A percentile compares a stretch with the other conserved stretches of the same genome.
Evolutionary conservation across 2,329 filamentous ascomycete genomes (phyloP).

Genomic region (Scleromitrula shiraiana): DNA sequence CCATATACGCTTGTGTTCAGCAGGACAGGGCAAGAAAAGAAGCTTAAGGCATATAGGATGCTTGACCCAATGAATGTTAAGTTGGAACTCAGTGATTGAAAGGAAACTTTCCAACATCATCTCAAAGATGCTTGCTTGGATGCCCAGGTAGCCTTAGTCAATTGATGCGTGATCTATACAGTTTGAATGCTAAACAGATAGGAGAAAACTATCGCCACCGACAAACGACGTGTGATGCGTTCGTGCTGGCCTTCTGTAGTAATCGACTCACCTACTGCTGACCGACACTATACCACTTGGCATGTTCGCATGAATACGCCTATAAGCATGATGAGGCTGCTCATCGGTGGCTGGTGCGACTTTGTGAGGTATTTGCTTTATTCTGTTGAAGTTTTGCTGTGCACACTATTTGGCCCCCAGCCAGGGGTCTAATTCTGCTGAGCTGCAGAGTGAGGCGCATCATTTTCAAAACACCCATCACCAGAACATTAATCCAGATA

Average conservation of each 20-base stretch:
- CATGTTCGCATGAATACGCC: neutral
- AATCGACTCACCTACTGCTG: too few relatives aligned
- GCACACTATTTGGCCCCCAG: constrained; percentile 3
- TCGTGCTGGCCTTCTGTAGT: too few relatives aligned
- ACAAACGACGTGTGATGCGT: too few relatives aligned
- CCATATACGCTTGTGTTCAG: neutral
- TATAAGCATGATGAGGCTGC: constrained; percentile 3
- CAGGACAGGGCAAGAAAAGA: neutral
- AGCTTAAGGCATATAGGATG: neutral
- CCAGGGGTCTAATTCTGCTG: neutral
- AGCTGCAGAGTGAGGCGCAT: neutral
- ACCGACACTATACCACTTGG: too few relatives aligned
- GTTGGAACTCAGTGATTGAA: too few relatives aligned
- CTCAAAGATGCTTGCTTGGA: too few relatives aligned
- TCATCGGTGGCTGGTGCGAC: constrained; percentile 3
- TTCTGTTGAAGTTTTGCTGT: neutral
- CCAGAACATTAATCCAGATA: neutral
- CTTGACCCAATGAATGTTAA: too few relatives aligned
- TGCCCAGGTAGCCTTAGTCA: too few relatives aligned
- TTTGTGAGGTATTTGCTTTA: neutral
- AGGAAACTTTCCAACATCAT: too few relatives aligned
- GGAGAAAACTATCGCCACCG: too few relatives aligned
- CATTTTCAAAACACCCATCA: neutral
- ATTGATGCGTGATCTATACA: too few relatives aligned
- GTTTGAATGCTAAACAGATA: too few relatives aligned